These are phyloP conservation scores for Neohortaea acidophila DNA, from an alignment of 495 filamentous ascomycete species.

Conservation along the genomic window DNA sequence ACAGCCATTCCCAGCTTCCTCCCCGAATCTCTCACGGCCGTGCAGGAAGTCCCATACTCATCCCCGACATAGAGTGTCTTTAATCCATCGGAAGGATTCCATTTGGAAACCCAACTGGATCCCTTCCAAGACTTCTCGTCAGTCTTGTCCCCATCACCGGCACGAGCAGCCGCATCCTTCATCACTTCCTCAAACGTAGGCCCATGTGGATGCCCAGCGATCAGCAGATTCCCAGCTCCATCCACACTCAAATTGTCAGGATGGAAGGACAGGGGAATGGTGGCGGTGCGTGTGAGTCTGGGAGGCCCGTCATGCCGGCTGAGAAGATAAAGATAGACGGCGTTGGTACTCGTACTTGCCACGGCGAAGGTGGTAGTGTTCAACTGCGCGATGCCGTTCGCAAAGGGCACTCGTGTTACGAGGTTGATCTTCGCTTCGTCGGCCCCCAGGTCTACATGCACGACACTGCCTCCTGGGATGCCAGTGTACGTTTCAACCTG, in stretches of 20 bases:
- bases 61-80: constrained; percentile 25
- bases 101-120: constrained; percentile 30
- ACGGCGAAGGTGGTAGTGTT: constrained; percentile 29
- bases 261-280: constrained; percentile 23
- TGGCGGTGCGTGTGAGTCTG: constrained; percentile 14
- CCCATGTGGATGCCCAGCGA: constrained; percentile 31
- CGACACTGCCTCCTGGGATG: constrained; percentile 25
- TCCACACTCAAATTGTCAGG: constrained; percentile 32
- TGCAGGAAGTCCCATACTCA: constrained; percentile 26
- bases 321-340: constrained; percentile 27
- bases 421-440: constrained; percentile 1
- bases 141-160: constrained; percentile 14
- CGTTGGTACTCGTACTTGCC: constrained; percentile 22
- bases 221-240: constrained; percentile 26
- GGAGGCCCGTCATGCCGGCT: constrained; percentile 1
- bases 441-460: constrained; percentile 28
- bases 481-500: constrained; percentile 27
- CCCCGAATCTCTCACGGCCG: constrained; percentile 27
- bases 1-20: constrained; percentile 29
- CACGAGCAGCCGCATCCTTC: constrained; percentile 18
- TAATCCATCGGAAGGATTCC: constrained; percentile 25
- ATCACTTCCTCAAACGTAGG: constrained; percentile 22
- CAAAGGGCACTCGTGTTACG: constrained; percentile 21
- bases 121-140: constrained; percentile 18
- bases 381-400: constrained; percentile 27